phyloP scores from a whole-genome alignment of 805 yeast species.

The Wickerhamomyces chaumierensis region DNA sequence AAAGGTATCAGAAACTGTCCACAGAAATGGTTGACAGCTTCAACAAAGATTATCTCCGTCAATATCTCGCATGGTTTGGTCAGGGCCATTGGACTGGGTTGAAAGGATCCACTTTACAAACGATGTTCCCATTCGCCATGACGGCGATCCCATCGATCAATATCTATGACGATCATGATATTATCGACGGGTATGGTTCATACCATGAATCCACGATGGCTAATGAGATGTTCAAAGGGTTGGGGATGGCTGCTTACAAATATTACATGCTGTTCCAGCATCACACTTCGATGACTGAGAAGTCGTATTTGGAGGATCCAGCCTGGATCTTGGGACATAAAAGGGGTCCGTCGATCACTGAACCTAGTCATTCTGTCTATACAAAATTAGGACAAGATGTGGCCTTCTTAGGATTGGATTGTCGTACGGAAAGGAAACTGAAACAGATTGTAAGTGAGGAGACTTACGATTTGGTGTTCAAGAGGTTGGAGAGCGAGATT shows the following conservation, averaged over 20 bases:
- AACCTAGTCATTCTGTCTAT: conserved; percentile 56
- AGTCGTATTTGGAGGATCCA: conserved; percentile 28
- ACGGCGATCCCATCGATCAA: conserved; percentile 80
- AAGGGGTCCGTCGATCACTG: conserved; percentile 60
- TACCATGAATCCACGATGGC: conserved; percentile 68
- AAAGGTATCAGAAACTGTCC: conserved; percentile 31
- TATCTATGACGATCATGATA: conserved; percentile 90
- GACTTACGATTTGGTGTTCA: conserved; percentile 53
- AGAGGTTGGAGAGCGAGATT: conserved; percentile 48
- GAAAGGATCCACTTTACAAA: conserved; percentile 54
- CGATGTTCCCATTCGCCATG: conserved; percentile 61
- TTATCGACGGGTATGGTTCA: conserved; percentile 93
- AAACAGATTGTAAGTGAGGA: conserved; percentile 39
- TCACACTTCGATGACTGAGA: conserved; percentile 43
- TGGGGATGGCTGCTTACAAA: conserved; percentile 73
- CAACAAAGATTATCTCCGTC: conserved; percentile 55
- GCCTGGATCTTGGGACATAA: conserved; percentile 52
- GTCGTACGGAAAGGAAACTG: conserved; percentile 80
- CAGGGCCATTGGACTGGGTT: conserved; percentile 73
- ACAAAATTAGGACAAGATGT: conserved; percentile 66
- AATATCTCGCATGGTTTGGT: conserved; percentile 85
- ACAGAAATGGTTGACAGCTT: conserved; percentile 43
- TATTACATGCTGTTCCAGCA: conserved; percentile 91
- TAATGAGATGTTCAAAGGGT: conserved; percentile 51
- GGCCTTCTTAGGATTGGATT: conserved; percentile 73